phyloP scores from a whole-genome alignment of 345 rosid species.

The Orychophragmus violaceus region DNA sequence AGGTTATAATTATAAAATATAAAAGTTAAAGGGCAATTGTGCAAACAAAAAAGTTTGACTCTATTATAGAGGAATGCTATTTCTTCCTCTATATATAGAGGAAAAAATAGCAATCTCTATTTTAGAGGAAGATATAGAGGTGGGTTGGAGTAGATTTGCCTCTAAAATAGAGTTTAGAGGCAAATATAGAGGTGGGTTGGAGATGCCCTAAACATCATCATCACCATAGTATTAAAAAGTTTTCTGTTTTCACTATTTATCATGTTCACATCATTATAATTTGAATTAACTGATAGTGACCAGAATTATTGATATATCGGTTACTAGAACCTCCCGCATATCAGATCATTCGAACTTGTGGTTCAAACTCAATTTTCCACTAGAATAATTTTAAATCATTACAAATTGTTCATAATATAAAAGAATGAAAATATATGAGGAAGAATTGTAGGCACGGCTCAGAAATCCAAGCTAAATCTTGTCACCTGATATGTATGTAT shows the following conservation, averaged over 20 bases:
- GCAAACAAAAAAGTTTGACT: too few species aligned
- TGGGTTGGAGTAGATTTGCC: too few species aligned
- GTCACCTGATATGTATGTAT: constrained; percentile 18
- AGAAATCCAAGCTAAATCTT: constrained; percentile 19
- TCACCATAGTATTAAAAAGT: background rate
- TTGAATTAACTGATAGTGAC: background rate
- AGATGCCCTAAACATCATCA: constrained; percentile 10
- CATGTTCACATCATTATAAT: background rate
- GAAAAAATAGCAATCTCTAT: too few species aligned
- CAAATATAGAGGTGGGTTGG: too few species aligned
- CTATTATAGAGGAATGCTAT: too few species aligned
- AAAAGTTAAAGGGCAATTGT: too few species aligned
- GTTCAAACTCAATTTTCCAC: background rate
- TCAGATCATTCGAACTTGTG: background rate
- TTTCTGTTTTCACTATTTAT: background rate
- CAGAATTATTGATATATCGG: background rate
- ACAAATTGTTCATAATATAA: background rate
- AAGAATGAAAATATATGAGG: background rate
- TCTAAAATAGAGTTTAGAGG: too few species aligned
- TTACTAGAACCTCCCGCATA: background rate
- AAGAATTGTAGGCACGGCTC: constrained; percentile 8
- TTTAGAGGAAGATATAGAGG: too few species aligned
- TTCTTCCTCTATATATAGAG: too few species aligned
- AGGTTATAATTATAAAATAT: too few species aligned
- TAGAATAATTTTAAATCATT: background rate